Percentiles rank a stretch among this genome's conserved stretches.
Evolutionary conservation across 2,329 filamentous ascomycete genomes (phyloP).

Genomic region (Alternaria sp.): DNA sequence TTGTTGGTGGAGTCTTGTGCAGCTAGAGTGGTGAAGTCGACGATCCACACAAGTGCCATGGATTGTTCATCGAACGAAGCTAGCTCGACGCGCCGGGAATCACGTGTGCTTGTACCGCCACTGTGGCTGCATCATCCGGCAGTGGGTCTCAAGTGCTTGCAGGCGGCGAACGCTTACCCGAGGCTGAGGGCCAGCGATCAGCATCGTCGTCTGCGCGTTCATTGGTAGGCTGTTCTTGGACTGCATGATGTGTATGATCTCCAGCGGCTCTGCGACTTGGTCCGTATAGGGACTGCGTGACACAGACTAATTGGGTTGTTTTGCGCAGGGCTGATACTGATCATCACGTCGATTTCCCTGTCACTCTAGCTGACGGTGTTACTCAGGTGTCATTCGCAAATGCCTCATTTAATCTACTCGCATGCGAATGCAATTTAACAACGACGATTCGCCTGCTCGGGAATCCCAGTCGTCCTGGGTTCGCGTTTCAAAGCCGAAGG

Average conservation of each 20-base stretch:
- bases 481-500: slow-evolving; percentile 22
- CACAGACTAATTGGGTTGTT: slow-evolving; percentile 26
- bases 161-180: slow-evolving; percentile 15
- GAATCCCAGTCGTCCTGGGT: slow-evolving; percentile 13
- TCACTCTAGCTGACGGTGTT: slow-evolving; percentile 11
- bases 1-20: slow-evolving; percentile 8
- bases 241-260: slow-evolving; percentile 21
- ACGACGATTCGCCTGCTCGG: slow-evolving; percentile 7
- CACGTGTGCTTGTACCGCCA: slow-evolving; percentile 13
- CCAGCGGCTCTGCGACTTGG: slow-evolving; percentile 38
- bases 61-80: slow-evolving; percentile 7
- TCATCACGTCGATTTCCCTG: slow-evolving; percentile 6
- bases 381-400: not conserved
- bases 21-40: slow-evolving; percentile 17
- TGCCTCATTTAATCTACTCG: slow-evolving; percentile 21
- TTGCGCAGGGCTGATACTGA: slow-evolving; percentile 40
- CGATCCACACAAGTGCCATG: slow-evolving; percentile 10
- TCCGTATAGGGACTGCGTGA: slow-evolving; percentile 34
- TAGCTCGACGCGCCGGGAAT: slow-evolving; percentile 1
- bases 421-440: slow-evolving; percentile 12
- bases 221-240: slow-evolving; percentile 9
- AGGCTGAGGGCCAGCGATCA: slow-evolving; percentile 5
- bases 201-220: not conserved
- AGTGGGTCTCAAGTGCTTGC: slow-evolving; percentile 4
- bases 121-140: not conserved